Evolutionary conservation across 345 rosid genomes (phyloP), one percentile per base, ranked within the genome.

Genomic region (Mallotus nudiflorus): DNA sequence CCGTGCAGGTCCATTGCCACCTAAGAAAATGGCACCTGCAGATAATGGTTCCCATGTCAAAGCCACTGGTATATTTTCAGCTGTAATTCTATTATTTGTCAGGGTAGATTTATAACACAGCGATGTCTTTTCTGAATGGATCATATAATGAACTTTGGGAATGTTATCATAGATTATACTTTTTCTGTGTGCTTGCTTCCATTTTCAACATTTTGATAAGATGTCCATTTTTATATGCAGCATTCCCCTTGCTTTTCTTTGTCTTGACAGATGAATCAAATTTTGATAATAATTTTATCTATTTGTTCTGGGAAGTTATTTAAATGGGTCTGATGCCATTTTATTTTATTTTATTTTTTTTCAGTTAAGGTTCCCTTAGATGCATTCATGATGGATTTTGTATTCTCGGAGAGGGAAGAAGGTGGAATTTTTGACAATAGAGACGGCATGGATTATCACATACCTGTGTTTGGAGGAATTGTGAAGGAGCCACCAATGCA

Each of bases 341-440:
- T 73, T 48, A 60, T 37, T 71, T 67, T 71, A 31, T 70, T 71
- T 69, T 68, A n/a, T n/a, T 70, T 71, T 80, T 72, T 79, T 75
- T 6, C 93, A 91, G 98, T 93, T 65, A 84, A 84, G 80, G 91
- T 94, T 33, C 98, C 98, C 6, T 67, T 94, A 74, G 97, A 94
- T 87, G 97, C 96, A 56, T 88, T 91, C 79, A 66, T 83, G 96
- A 88, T 94, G 89, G 98, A 94, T 78, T 94, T 94, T 81, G 98
- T 94, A 67, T 94, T 94, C 82, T 91, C 97, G 29, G 98, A 94
- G 86, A 77, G 52, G 81, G 93, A 91, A 72, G 89, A 88, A 72
- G 98, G 95, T 42, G 98, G 96, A 58, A 72, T 72, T 48, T 91
- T 87, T 62, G 95, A 91, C 82, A 94, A 91, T 83, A 90, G 74